phyloP scores from a whole-genome alignment of 208 protist species.

The Herpetomonas samuelpessoai region DNA sequence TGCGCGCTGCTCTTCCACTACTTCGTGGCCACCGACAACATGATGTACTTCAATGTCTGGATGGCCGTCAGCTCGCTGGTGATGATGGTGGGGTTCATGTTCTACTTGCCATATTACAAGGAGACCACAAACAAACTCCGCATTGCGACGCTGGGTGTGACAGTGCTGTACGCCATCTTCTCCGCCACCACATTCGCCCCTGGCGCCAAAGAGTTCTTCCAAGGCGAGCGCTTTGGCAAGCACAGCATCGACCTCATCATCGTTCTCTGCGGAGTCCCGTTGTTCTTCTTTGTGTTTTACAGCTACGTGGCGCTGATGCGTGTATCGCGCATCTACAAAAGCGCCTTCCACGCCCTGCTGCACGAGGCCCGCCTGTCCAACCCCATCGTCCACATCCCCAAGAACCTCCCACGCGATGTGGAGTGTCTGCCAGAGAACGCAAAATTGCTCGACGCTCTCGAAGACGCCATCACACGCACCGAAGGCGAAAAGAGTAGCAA shows the following conservation, averaged over 20 bases:
- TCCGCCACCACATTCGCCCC: slow-evolving; percentile 4
- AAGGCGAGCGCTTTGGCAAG: neutral
- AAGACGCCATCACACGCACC: neutral
- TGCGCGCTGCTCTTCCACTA: slow-evolving; percentile 15
- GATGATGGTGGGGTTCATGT: slow-evolving; percentile 7
- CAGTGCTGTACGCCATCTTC: slow-evolving; percentile 10
- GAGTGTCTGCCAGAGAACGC: slow-evolving; percentile 5
- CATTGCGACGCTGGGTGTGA: slow-evolving; percentile 11
- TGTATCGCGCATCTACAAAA: slow-evolving; percentile 4
- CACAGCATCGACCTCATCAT: slow-evolving; percentile 7
- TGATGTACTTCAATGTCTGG: slow-evolving; percentile 10
- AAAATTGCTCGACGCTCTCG: slow-evolving; percentile 7
- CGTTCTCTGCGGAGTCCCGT: slow-evolving; percentile 2
- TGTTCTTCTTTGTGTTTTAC: slow-evolving; percentile 7
- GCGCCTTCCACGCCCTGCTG: slow-evolving; percentile 6
- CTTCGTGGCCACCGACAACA: slow-evolving; percentile 8
- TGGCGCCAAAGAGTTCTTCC: neutral
- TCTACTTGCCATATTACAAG: slow-evolving; percentile 14
- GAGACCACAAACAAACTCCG: slow-evolving; percentile 7
- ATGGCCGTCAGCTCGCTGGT: slow-evolving; percentile 14
- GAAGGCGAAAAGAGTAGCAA: neutral
- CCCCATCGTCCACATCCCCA: slow-evolving; percentile 17
- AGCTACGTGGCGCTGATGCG: slow-evolving; percentile 4
- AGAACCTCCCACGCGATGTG: slow-evolving; percentile 16
- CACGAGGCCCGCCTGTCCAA: slow-evolving; percentile 7